A percentile compares a stretch with the other conserved stretches of the same genome.
These are phyloP conservation scores for Ophiosphaerella korrae DNA, from an alignment of 2,329 filamentous ascomycete genomes.

Conservation along the genomic window DNA sequence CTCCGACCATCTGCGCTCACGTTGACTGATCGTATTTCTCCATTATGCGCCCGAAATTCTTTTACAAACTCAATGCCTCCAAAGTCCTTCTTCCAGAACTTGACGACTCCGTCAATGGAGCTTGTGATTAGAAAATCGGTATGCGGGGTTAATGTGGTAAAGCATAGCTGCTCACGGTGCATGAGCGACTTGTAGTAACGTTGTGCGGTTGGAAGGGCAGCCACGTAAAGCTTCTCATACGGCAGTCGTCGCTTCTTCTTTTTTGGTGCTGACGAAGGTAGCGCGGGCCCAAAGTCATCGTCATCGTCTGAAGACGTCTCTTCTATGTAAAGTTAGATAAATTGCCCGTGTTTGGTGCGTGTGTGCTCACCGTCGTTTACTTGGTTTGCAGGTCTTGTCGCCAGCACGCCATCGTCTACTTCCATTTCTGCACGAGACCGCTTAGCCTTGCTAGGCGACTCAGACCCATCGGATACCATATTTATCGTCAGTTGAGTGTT, in stretches of 20 bases:
- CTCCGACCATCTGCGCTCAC: constrained; percentile 89
- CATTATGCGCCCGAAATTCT: constrained; percentile 89
- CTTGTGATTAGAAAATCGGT: constrained; percentile 96
- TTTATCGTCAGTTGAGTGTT: background rate
- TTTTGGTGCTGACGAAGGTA: constrained; percentile 79
- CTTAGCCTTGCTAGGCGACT: constrained; percentile 32
- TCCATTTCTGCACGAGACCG: constrained; percentile 35
- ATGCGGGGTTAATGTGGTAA: constrained; percentile 82
- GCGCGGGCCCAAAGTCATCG: constrained; percentile 91
- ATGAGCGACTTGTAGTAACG: constrained; percentile 94
- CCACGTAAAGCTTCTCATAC: constrained; percentile 93
- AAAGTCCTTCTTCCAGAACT: constrained; percentile 97
- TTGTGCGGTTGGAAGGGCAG: constrained; percentile 78
- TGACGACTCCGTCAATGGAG: constrained; percentile 93
- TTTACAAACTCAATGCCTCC: constrained; percentile 97
- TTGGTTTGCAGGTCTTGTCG: constrained; percentile 14
- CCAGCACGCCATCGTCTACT: constrained; percentile 14
- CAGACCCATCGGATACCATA: constrained; percentile 21
- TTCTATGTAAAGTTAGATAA: constrained; percentile 22
- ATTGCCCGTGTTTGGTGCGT: constrained; percentile 12
- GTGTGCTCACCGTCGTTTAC: constrained; percentile 16
- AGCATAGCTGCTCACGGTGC: constrained; percentile 95
- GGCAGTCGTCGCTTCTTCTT: constrained; percentile 91
- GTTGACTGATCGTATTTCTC: constrained; percentile 81
- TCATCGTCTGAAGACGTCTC: constrained; percentile 74